Evolutionary conservation across 345 rosid species (phyloP).

Genomic region (Barbarea vulgaris): DNA sequence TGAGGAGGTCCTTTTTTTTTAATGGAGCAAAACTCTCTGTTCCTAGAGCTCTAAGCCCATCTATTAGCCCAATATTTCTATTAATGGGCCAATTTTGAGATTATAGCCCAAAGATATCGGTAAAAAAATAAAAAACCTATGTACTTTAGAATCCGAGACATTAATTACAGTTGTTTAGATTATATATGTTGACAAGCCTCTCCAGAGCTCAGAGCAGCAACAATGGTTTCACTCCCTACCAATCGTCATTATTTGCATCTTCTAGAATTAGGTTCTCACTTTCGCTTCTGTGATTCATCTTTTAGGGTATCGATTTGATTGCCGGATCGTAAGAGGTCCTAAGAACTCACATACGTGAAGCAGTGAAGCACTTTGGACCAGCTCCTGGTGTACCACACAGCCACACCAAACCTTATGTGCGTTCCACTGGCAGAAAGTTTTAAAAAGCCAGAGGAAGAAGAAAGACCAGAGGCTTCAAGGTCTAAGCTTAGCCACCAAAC

Average conservation of each 20-base stretch:
- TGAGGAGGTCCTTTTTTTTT: no score
- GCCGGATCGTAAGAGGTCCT: not conserved
- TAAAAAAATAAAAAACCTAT: no score
- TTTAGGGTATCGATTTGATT: no score
- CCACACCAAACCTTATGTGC: constrained; percentile 6
- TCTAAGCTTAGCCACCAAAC: constrained; percentile 33
- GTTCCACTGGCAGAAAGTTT: constrained; percentile 64
- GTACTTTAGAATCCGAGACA: no score
- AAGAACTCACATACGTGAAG: not conserved
- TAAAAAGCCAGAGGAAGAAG: constrained; percentile 76
- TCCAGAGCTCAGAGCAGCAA: no score
- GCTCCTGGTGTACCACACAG: not conserved
- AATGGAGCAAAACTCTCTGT: not conserved
- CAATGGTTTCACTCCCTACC: no score
- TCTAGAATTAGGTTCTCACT: no score
- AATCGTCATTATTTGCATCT: no score
- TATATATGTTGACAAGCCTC: no score
- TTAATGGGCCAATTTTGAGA: not conserved
- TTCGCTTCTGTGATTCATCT: no score
- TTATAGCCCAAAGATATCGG: not conserved
- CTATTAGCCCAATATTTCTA: not conserved
- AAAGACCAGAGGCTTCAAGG: constrained; percentile 71
- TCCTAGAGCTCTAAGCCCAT: not conserved
- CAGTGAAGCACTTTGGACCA: not conserved
- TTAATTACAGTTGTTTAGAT: no score